Conservation (phyloP, 1,284 basidiomycete species). For the Cystobasidium slooffiae region DNA sequence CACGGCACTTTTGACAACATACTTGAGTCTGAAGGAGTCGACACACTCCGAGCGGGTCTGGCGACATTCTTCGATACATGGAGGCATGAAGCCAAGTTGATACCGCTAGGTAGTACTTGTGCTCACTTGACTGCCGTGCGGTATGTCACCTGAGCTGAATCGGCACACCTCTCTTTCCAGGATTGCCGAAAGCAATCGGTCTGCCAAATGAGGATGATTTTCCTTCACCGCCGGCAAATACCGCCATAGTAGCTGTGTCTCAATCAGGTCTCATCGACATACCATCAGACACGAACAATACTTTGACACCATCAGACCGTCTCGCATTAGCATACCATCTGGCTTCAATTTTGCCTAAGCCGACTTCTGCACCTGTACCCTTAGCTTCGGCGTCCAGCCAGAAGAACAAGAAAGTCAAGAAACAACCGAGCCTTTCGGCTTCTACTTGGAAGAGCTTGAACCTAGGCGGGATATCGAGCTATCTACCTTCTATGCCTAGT, state of each 20-base stretch:
- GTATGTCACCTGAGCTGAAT: neutral
- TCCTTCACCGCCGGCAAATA: too few species aligned
- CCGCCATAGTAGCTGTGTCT: too few species aligned
- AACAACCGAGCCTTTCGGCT: slow-evolving; percentile 18
- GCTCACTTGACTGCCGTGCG: neutral
- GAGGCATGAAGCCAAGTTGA: neutral
- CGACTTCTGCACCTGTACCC: neutral
- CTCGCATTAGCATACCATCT: slow-evolving; percentile 7
- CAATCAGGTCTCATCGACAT: too few species aligned
- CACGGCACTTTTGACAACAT: slow-evolving; percentile 8
- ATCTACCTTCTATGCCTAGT: slow-evolving; percentile 19
- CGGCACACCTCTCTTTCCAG: neutral
- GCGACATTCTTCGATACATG: slow-evolving; percentile 21
- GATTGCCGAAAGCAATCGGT: too few species aligned
- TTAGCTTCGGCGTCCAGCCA: too few species aligned
- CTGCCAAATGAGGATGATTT: too few species aligned
- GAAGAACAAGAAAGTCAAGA: slow-evolving; percentile 9
- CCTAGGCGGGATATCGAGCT: slow-evolving; percentile 11
- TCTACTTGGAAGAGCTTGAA: slow-evolving; percentile 24
- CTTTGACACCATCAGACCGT: neutral
- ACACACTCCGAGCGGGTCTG: neutral
- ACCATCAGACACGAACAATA: neutral
- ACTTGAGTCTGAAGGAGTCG: neutral
- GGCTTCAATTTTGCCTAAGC: slow-evolving; percentile 5
- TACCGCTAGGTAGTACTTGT: slow-evolving; percentile 5